phyloP scores from a whole-genome alignment of 2,329 filamentous ascomycete genomes.

The Diaporthe batatas region DNA sequence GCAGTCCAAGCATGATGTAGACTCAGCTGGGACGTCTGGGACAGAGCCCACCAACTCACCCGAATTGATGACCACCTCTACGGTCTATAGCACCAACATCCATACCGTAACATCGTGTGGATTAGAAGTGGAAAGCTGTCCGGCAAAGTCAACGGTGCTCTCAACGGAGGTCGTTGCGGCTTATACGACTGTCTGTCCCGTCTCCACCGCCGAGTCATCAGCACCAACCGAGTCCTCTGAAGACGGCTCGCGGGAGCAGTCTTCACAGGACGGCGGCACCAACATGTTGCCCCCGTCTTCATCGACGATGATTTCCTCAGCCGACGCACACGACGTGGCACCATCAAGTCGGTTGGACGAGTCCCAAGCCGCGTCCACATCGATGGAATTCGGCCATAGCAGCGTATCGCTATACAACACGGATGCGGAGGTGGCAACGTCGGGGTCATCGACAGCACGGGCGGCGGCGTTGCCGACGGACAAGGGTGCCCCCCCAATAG shows the following conservation, averaged over 20 bases:
- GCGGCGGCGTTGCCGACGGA: neutral
- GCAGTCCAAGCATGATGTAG: neutral
- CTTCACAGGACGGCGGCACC: neutral
- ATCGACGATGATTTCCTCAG: neutral
- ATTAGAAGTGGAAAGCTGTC: slow-evolving; percentile 27
- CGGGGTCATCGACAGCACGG: neutral
- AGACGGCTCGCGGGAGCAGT: neutral
- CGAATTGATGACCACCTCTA: slow-evolving; percentile 19
- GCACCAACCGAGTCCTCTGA: neutral
- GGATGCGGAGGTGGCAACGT: neutral
- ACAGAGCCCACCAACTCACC: neutral
- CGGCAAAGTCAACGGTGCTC: slow-evolving; percentile 22
- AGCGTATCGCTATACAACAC: slow-evolving; percentile 12
- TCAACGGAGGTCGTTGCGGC: slow-evolving; percentile 22
- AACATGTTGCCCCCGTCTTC: neutral
- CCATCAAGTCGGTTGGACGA: neutral
- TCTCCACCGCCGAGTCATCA: neutral
- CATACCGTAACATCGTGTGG: slow-evolving; percentile 37
- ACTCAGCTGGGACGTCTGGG: neutral
- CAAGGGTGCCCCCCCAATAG: neutral
- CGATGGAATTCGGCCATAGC: neutral
- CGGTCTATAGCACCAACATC: slow-evolving; percentile 23
- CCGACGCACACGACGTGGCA: neutral
- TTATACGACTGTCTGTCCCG: slow-evolving; percentile 35
- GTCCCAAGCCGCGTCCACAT: neutral